These are phyloP conservation scores for Pycnococcus provasolii DNA, from an alignment of 139 green algal genomes.

Conservation along the genomic window DNA sequence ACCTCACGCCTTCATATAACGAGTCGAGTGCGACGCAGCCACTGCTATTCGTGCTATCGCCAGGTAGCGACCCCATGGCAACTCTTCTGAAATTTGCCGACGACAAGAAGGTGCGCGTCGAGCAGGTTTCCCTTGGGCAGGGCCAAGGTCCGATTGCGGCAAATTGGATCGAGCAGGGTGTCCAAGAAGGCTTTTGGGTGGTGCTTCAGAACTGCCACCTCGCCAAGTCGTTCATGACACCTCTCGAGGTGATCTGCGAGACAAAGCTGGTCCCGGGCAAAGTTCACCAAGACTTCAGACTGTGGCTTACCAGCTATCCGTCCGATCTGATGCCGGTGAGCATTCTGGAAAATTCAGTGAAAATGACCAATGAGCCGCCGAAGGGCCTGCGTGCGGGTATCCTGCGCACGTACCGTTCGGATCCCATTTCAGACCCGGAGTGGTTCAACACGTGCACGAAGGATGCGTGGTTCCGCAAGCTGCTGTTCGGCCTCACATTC, in stretches of 20 bases:
- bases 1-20: conserved; percentile 41
- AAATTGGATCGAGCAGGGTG: conserved; percentile 46
- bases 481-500: conserved; percentile 48
- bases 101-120: conserved; percentile 31
- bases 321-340: conserved; percentile 48
- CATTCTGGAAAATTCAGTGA: conserved; percentile 62
- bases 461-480: conserved; percentile 35
- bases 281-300: conserved; percentile 42
- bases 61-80: conserved; percentile 40
- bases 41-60: conserved; percentile 57
- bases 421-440: conserved; percentile 40
- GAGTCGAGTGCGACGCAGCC: conserved; percentile 48
- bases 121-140: conserved; percentile 32
- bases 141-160: conserved; percentile 44
- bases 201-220: conserved; percentile 69
- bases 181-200: conserved; percentile 52
- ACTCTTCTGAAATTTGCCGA: conserved; percentile 51
- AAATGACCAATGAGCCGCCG: conserved; percentile 65
- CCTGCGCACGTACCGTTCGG: conserved; percentile 42
- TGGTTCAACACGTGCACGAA: conserved; percentile 38
- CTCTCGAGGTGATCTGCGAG: conserved; percentile 63
- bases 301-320: conserved; percentile 60
- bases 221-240: conserved; percentile 60
- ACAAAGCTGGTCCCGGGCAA: conserved; percentile 3
- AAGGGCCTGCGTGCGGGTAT: conserved; percentile 64